phyloP scores from a whole-genome alignment of 352 stramenopile species.

The Phytophthora megakarya region DNA sequence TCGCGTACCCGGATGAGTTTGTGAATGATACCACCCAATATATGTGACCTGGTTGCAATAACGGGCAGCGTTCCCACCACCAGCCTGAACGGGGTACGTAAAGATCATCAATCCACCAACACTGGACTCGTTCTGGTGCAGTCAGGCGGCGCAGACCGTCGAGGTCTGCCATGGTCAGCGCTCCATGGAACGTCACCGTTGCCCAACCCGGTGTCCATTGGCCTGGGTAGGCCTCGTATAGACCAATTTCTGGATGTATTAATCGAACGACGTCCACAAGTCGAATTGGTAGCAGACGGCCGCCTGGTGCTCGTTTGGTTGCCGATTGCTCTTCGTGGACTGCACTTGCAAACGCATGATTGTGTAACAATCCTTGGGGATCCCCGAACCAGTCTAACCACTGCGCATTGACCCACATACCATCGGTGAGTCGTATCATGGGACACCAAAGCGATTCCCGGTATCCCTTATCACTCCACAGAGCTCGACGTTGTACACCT shows the following conservation, averaged over 20 bases:
- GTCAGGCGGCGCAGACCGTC: not conserved
- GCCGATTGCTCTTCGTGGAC: not conserved
- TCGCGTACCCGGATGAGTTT: not conserved
- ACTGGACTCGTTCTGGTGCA: not conserved
- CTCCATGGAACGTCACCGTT: not conserved
- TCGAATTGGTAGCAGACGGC: not conserved
- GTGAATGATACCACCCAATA: conserved; percentile 1
- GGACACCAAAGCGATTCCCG: not conserved
- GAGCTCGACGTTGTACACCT: not conserved
- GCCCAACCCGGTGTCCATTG: not conserved
- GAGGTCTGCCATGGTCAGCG: not conserved
- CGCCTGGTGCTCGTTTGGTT: not conserved
- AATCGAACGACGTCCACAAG: not conserved
- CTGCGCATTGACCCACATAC: not conserved
- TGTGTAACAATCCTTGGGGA: not conserved
- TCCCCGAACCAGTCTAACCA: conserved; percentile 3
- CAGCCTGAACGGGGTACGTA: not conserved
- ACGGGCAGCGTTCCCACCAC: conserved; percentile 3
- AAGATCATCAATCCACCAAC: not conserved
- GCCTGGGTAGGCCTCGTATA: not conserved
- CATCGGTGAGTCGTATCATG: not conserved
- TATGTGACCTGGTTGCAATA: not conserved
- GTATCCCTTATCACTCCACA: not conserved
- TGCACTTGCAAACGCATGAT: not conserved
- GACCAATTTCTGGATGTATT: not conserved